These are phyloP conservation scores for Hypseocharis bilobata DNA, from an alignment of 441 rosid species.

Conservation along the genomic window DNA sequence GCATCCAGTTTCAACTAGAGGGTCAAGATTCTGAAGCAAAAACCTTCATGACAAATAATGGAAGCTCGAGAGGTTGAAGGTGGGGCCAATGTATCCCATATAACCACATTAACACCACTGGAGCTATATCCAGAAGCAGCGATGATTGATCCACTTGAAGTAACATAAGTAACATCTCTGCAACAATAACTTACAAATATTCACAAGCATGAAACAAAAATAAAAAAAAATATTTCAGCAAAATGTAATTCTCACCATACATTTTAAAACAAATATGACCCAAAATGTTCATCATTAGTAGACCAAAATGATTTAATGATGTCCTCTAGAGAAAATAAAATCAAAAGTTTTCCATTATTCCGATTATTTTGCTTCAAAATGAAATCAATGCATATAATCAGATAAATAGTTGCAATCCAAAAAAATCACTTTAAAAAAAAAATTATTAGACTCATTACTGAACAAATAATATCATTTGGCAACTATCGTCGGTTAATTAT, in stretches of 20 bases:
- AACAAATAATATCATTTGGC: too few relatives aligned
- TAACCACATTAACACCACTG: conserved; percentile 71
- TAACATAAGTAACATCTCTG: conserved; percentile 75
- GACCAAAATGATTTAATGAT: neutral
- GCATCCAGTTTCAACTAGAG: neutral
- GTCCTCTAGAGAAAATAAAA: too few relatives aligned
- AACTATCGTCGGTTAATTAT: too few relatives aligned
- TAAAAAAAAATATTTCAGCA: too few relatives aligned
- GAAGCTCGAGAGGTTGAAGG: conserved; percentile 83
- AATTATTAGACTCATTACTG: too few relatives aligned
- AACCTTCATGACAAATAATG: conserved; percentile 82
- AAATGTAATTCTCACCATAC: too few relatives aligned
- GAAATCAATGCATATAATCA: too few relatives aligned
- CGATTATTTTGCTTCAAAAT: too few relatives aligned
- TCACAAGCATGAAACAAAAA: neutral
- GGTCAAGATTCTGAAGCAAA: conserved; percentile 11
- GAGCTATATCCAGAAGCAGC: conserved; percentile 80
- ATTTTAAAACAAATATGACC: neutral
- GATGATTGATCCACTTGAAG: conserved; percentile 87
- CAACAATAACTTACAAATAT: too few relatives aligned
- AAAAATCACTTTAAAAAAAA: too few relatives aligned
- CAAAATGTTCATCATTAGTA: neutral
- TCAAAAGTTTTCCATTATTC: too few relatives aligned
- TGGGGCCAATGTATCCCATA: conserved; percentile 96
- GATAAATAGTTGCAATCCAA: too few relatives aligned